These are phyloP conservation scores for Thalia dealbata DNA, from an alignment of 176 grass and related monocot species.

Conservation along the genomic window DNA sequence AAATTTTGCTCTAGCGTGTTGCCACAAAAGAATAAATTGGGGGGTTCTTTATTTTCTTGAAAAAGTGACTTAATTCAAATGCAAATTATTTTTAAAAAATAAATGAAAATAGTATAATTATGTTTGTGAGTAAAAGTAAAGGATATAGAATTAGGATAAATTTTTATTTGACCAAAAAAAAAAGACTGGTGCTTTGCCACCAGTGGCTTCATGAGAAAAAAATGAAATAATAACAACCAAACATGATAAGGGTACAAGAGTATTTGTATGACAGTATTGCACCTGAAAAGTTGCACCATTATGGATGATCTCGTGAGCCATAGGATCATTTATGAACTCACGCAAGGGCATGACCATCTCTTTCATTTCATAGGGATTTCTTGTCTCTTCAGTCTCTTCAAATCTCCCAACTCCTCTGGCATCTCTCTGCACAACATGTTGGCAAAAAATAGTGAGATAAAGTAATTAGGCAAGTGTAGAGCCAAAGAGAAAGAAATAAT, in stretches of 20 bases:
- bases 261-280: background rate
- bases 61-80: too few species aligned
- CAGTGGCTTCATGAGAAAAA: background rate
- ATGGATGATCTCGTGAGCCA: conserved; percentile 94
- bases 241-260: background rate
- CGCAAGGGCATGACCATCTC: conserved; percentile 90
- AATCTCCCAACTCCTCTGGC: conserved; percentile 35
- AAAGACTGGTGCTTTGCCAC: too few species aligned
- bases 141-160: too few species aligned
- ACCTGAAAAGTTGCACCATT: conserved; percentile 98
- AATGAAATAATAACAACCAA: background rate
- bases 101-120: too few species aligned
- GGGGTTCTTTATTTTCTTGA: too few species aligned
- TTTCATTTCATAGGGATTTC: conserved; percentile 64
- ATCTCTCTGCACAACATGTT: conserved; percentile 46
- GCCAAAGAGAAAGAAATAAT: background rate
- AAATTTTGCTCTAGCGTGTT: too few species aligned
- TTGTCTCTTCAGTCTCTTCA: conserved; percentile 32
- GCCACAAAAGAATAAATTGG: too few species aligned
- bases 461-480: background rate
- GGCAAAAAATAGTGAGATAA: conserved; percentile 12
- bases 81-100: too few species aligned
- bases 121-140: too few species aligned
- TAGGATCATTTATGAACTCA: conserved; percentile 74
- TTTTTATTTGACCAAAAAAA: background rate